Conservation (phyloP, 805 yeast genomes). For the Nakazawaea pomicola region DNA sequence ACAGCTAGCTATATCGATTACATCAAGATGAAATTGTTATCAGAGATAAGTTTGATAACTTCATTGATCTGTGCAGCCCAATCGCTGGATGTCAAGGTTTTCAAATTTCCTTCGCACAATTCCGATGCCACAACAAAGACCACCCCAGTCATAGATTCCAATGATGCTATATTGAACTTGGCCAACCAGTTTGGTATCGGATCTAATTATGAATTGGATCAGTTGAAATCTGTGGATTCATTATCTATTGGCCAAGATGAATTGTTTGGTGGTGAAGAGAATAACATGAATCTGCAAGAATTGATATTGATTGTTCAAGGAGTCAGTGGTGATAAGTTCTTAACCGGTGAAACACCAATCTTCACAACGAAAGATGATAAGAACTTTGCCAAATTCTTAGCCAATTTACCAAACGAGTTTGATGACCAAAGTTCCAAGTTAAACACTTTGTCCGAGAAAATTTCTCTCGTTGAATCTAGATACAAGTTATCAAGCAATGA, state of each 20-base stretch:
- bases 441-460: slow-evolving; percentile 22
- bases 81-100: slow-evolving; percentile 11
- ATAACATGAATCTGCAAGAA: slow-evolving; percentile 22
- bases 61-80: not conserved
- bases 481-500: slow-evolving; percentile 6
- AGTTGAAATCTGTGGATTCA: not conserved
- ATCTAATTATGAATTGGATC: slow-evolving; percentile 28
- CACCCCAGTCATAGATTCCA: slow-evolving; percentile 17
- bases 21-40: slow-evolving; percentile 2
- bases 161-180: slow-evolving; percentile 36
- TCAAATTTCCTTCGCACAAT: slow-evolving; percentile 6
- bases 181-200: slow-evolving; percentile 41
- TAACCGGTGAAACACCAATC: slow-evolving; percentile 19
- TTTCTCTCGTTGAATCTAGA: slow-evolving; percentile 18
- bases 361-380: slow-evolving; percentile 17
- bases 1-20: not conserved
- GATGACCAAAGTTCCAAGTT: slow-evolving; percentile 15
- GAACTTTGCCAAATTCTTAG: slow-evolving; percentile 17
- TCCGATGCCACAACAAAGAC: too few relatives aligned
- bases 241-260: slow-evolving; percentile 13
- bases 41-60: not conserved
- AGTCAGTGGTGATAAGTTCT: slow-evolving; percentile 29
- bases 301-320: slow-evolving; percentile 38
- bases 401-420: slow-evolving; percentile 21
- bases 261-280: slow-evolving; percentile 24